Conservation (phyloP, 208 protist species). For the Trypanosoma lewisi region DNA sequence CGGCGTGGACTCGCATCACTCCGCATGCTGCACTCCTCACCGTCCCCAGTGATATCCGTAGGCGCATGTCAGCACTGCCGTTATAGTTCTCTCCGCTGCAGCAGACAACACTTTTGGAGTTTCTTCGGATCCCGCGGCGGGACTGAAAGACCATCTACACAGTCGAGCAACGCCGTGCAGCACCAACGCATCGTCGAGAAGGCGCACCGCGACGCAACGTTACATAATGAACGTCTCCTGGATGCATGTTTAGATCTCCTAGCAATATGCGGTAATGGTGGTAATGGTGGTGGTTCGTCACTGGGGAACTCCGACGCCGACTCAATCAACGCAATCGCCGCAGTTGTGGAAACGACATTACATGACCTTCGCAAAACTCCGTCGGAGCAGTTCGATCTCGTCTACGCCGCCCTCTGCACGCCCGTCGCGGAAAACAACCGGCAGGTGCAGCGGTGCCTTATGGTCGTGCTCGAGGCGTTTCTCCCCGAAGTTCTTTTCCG, state of each 20-base stretch:
- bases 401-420: slow-evolving; percentile 76
- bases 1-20: background rate
- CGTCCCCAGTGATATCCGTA: background rate
- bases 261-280: slow-evolving; percentile 43
- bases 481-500: slow-evolving; percentile 64
- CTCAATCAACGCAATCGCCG: slow-evolving; percentile 23
- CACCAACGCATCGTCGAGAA: slow-evolving; percentile 41
- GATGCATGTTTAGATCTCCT: slow-evolving; percentile 73
- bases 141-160: background rate
- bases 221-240: slow-evolving; percentile 68
- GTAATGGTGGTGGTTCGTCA: background rate
- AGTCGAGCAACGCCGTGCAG: slow-evolving; percentile 22
- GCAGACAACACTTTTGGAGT: slow-evolving; percentile 45
- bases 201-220: slow-evolving; percentile 40
- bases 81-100: background rate
- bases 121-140: slow-evolving; percentile 30
- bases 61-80: background rate
- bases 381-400: slow-evolving; percentile 71
- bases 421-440: slow-evolving; percentile 36
- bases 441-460: slow-evolving; percentile 50
- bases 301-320: slow-evolving; percentile 10
- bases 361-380: slow-evolving; percentile 51
- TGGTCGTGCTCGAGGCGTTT: slow-evolving; percentile 67
- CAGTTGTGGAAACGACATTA: slow-evolving; percentile 50
- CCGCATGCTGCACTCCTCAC: background rate